These are phyloP conservation scores for Cnidoscolus chayamansa DNA, from an alignment of 441 rosid genomes.

Conservation along the genomic window DNA sequence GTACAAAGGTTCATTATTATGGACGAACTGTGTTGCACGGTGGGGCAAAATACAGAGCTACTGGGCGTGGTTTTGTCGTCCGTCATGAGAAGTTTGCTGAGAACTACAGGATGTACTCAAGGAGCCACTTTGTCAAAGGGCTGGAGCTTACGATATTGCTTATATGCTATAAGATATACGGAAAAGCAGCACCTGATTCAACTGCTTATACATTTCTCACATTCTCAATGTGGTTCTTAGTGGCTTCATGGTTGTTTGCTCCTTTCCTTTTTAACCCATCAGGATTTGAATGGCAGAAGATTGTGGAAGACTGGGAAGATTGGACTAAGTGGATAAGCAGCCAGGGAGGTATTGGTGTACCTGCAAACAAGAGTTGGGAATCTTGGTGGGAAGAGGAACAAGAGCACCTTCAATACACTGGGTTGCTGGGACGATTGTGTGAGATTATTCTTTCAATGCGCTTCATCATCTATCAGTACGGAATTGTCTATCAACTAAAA, in stretches of 20 bases:
- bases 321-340: constrained; percentile 92
- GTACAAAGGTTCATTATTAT: constrained; percentile 81
- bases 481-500: constrained; percentile 73
- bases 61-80: constrained; percentile 97
- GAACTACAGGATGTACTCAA: constrained; percentile 89
- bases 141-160: constrained; percentile 71
- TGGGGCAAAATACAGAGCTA: constrained; percentile 93
- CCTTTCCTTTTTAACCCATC: constrained; percentile 91
- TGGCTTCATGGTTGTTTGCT: constrained; percentile 73
- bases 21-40: constrained; percentile 92
- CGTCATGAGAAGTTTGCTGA: constrained; percentile 95
- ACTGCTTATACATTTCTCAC: constrained; percentile 48
- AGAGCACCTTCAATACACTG: constrained; percentile 77
- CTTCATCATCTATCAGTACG: constrained; percentile 78
- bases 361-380: constrained; percentile 92
- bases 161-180: constrained; percentile 65
- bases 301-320: constrained; percentile 95
- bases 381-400: constrained; percentile 99
- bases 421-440: constrained; percentile 61
- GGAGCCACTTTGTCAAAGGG: constrained; percentile 92
- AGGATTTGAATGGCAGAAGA: constrained; percentile 94
- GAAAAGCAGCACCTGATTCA: constrained; percentile 42
- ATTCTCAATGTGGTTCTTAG: constrained; percentile 84
- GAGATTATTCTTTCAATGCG: constrained; percentile 74
- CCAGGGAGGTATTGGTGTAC: constrained; percentile 90